Percentiles rank a stretch among this genome's conserved stretches.
These are phyloP conservation scores for Chytridiales sp. DNA, from an alignment of 371 early-diverging fungal species.

Conservation along the genomic window DNA sequence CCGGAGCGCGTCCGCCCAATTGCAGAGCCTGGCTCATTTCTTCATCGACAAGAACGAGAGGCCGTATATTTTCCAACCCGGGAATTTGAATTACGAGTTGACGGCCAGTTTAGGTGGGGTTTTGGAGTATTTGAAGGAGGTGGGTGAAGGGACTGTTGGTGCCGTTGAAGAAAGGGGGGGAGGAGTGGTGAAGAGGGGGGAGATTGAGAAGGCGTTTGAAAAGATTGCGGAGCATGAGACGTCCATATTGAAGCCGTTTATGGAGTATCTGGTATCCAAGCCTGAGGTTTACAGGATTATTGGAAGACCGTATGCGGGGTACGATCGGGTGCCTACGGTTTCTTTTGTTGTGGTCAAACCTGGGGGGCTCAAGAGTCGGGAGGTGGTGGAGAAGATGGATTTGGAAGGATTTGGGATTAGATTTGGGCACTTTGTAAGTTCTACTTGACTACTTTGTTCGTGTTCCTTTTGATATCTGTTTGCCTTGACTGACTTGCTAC, in stretches of 20 bases:
- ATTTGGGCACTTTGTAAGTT: slow-evolving; percentile 24
- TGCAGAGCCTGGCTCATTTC: slow-evolving; percentile 16
- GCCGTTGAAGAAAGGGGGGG: slow-evolving; percentile 3
- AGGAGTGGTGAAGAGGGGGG: neutral
- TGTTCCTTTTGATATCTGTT: neutral
- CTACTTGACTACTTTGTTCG: neutral
- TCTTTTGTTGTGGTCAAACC: slow-evolving; percentile 16
- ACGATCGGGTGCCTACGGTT: slow-evolving; percentile 18
- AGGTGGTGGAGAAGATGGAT: slow-evolving; percentile 20
- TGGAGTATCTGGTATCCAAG: slow-evolving; percentile 21
- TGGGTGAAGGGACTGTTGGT: slow-evolving; percentile 1
- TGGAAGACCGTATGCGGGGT: slow-evolving; percentile 7
- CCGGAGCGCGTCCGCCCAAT: neutral
- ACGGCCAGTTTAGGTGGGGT: slow-evolving; percentile 20
- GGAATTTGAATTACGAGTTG: slow-evolving; percentile 28
- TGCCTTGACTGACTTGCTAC: neutral
- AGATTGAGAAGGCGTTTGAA: neutral
- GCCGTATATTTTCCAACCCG: slow-evolving; percentile 27
- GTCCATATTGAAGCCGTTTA: neutral
- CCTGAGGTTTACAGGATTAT: slow-evolving; percentile 14
- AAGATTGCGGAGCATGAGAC: slow-evolving; percentile 15
- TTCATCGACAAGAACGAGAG: slow-evolving; percentile 8
- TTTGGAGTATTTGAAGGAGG: slow-evolving; percentile 19
- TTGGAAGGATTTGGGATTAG: slow-evolving; percentile 17
- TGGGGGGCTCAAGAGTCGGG: slow-evolving; percentile 16